phyloP scores from a whole-genome alignment of 2,329 filamentous ascomycete genomes.

The Aspergillus sp. region DNA sequence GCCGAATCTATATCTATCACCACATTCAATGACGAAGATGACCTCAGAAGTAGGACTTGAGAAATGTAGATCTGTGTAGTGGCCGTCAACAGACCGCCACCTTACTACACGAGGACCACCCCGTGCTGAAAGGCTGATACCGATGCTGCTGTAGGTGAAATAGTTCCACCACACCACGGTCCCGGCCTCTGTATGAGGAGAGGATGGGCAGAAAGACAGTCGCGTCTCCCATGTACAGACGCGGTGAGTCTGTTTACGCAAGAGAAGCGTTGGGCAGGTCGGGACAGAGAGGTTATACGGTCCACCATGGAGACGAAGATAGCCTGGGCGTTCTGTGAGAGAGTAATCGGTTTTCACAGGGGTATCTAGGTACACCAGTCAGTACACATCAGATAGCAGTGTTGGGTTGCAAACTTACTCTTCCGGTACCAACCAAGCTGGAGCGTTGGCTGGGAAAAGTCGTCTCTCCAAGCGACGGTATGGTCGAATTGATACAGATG shows the following conservation, averaged over 20 bases:
- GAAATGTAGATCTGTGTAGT: slow-evolving; percentile 13
- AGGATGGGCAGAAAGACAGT: slow-evolving; percentile 47
- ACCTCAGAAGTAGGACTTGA: slow-evolving; percentile 15
- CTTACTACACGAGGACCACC: slow-evolving; percentile 21
- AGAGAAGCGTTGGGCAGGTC: slow-evolving; percentile 51
- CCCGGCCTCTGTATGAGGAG: slow-evolving; percentile 50
- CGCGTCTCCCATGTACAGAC: slow-evolving; percentile 42
- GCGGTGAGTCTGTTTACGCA: slow-evolving; percentile 53
- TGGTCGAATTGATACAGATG: slow-evolving; percentile 18
- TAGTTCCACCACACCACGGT: slow-evolving; percentile 56
- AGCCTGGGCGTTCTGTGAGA: slow-evolving; percentile 43
- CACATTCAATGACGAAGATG: slow-evolving; percentile 29
- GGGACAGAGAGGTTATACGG: slow-evolving; percentile 53
- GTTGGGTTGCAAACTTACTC: slow-evolving; percentile 34
- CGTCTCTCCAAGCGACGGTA: slow-evolving; percentile 32
- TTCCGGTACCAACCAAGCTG: slow-evolving; percentile 37
- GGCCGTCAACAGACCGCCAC: slow-evolving; percentile 22
- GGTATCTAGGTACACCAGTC: slow-evolving; percentile 41
- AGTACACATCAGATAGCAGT: not conserved
- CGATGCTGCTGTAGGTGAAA: slow-evolving; percentile 44
- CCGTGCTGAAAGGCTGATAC: slow-evolving; percentile 28
- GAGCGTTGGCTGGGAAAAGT: slow-evolving; percentile 26
- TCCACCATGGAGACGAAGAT: slow-evolving; percentile 51
- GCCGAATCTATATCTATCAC: slow-evolving; percentile 28
- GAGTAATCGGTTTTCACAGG: slow-evolving; percentile 48